Conservation (phyloP, 164 flowering plant genomes). For the Pachysandra terminalis region DNA sequence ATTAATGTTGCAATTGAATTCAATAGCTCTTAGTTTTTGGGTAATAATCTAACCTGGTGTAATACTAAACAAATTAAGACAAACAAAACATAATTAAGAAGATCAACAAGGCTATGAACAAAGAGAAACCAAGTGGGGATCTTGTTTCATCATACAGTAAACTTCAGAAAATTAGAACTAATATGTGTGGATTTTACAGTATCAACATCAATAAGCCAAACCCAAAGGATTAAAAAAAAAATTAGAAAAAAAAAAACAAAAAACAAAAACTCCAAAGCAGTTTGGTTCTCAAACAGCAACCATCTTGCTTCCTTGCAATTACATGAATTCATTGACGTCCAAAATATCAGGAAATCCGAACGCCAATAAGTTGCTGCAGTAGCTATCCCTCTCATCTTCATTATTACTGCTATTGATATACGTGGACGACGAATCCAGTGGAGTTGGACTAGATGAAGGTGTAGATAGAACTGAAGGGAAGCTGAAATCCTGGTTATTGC, state of each 20-base stretch:
- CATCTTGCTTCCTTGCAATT: slow-evolving; percentile 9
- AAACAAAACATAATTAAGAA: neutral
- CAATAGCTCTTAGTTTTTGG: no score
- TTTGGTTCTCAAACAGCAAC: neutral
- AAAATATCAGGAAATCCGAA: slow-evolving; percentile 50
- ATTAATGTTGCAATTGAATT: neutral
- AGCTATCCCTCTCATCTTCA: slow-evolving; percentile 59
- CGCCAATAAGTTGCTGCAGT: slow-evolving; percentile 47
- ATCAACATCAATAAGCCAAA: slow-evolving; percentile 11
- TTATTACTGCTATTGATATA: slow-evolving; percentile 28
- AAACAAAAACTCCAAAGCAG: neutral
- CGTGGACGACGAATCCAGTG: slow-evolving; percentile 47
- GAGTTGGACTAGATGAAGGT: slow-evolving; percentile 56
- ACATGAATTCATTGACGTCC: slow-evolving; percentile 49
- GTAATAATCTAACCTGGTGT: neutral
- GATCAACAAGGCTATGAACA: neutral
- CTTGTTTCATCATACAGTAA: slow-evolving; percentile 1
- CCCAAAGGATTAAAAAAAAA: neutral
- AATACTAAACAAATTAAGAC: neutral
- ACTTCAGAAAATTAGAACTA: neutral
- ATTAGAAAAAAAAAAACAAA: neutral
- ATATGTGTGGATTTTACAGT: slow-evolving; percentile 1
- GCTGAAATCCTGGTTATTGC: slow-evolving; percentile 24
- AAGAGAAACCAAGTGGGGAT: neutral
- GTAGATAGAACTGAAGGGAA: slow-evolving; percentile 47